Conservation (phyloP, 441 rosid species). For the Erodium texanum region DNA sequence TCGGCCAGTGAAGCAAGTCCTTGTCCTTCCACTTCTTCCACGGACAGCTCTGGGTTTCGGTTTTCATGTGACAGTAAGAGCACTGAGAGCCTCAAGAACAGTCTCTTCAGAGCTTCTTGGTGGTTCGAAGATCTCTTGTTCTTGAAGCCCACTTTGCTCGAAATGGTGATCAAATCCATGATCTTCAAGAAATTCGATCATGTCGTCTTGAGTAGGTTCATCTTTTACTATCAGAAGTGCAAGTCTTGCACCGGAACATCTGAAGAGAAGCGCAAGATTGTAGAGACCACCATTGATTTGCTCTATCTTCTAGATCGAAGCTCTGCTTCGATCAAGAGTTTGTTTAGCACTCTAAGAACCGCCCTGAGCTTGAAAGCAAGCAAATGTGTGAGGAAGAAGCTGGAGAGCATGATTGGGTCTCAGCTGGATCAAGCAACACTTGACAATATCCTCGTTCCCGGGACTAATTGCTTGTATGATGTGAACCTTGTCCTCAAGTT, state of each 20-base stretch:
- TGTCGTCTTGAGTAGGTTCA: slow-evolving; percentile 30
- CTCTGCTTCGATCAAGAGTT: slow-evolving; percentile 32
- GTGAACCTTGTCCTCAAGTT: slow-evolving; percentile 37
- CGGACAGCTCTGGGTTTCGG: slow-evolving; percentile 26
- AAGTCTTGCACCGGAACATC: slow-evolving; percentile 14
- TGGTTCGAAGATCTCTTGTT: slow-evolving; percentile 46
- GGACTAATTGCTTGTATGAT: slow-evolving; percentile 30
- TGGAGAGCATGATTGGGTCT: slow-evolving; percentile 42
- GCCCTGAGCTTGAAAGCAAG: slow-evolving; percentile 25
- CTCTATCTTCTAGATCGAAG: slow-evolving; percentile 30
- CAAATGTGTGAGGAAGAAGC: slow-evolving; percentile 11
- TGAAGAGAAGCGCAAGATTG: slow-evolving; percentile 26
- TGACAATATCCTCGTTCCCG: slow-evolving; percentile 32
- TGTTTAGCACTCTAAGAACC: slow-evolving; percentile 27
- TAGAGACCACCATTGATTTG: slow-evolving; percentile 25
- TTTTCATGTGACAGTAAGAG: slow-evolving; percentile 30
- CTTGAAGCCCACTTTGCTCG: slow-evolving; percentile 27
- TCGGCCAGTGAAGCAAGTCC: slow-evolving; percentile 28
- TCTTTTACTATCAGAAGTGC: slow-evolving; percentile 33
- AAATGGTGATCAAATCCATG: slow-evolving; percentile 27
- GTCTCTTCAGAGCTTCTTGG: slow-evolving; percentile 19
- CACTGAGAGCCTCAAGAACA: slow-evolving; percentile 25
- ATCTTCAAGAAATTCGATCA: slow-evolving; percentile 26
- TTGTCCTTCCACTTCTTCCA: slow-evolving; percentile 19
- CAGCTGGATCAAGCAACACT: slow-evolving; percentile 42